Evolutionary conservation across 495 filamentous ascomycete genomes (phyloP).

Genomic region (Tuber aestivum): DNA sequence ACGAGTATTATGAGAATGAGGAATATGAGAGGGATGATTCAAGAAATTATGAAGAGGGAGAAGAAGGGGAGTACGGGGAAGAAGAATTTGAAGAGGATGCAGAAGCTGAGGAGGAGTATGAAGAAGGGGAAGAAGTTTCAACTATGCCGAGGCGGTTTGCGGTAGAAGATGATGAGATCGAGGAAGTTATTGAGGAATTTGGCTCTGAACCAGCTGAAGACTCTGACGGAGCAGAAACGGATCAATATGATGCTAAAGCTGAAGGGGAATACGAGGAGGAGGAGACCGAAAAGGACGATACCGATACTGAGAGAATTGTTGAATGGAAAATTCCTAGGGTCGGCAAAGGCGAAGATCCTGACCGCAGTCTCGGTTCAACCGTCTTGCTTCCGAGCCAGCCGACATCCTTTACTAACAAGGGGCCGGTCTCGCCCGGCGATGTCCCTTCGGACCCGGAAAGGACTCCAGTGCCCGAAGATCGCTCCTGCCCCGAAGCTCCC

Average conservation of each 20-base stretch:
- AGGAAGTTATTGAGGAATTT: conserved; percentile 12
- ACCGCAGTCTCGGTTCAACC: conserved; percentile 25
- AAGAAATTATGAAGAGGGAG: conserved; percentile 21
- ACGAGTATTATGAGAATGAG: conserved; percentile 22
- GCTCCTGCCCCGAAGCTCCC: neutral
- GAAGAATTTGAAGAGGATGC: conserved; percentile 14
- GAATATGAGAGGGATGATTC: conserved; percentile 15
- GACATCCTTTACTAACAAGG: conserved; percentile 4
- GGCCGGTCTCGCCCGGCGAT: neutral
- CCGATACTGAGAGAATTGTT: conserved; percentile 20
- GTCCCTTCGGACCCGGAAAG: neutral
- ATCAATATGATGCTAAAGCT: conserved; percentile 8
- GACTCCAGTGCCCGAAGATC: conserved; percentile 4
- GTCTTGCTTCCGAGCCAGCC: conserved; percentile 25
- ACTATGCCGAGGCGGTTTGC: neutral
- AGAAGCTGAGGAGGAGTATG: conserved; percentile 19
- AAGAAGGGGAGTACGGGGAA: conserved; percentile 13
- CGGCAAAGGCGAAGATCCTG: conserved; percentile 5
- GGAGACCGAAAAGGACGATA: conserved; percentile 34
- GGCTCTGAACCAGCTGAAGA: conserved; percentile 12
- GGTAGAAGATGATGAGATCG: conserved; percentile 21
- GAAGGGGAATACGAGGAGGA: conserved; percentile 26
- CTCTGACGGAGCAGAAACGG: conserved; percentile 4
- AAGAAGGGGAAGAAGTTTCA: conserved; percentile 16
- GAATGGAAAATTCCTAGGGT: conserved; percentile 1